phyloP scores from a whole-genome alignment of 768 basidiomycete species.

The Mrakia frigida region DNA sequence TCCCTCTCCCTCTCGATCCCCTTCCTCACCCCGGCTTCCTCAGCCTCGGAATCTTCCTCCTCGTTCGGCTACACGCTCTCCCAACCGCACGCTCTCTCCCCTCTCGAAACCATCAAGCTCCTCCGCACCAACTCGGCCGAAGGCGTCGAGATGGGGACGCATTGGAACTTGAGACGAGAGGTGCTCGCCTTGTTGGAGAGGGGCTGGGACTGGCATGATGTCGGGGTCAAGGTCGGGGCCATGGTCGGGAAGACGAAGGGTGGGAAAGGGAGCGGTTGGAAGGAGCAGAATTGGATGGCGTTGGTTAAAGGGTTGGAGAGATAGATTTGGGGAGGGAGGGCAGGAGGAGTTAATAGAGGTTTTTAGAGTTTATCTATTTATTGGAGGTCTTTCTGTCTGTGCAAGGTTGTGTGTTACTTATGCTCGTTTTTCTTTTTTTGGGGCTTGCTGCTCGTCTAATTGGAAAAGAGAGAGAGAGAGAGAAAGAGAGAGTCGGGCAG shows the following conservation, averaged over 20 bases:
- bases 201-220: not conserved
- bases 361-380: no score
- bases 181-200: not conserved
- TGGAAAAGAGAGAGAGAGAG: no score
- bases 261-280: not conserved
- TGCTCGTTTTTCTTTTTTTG: no score
- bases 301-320: not conserved
- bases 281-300: not conserved
- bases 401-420: no score
- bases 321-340: not conserved
- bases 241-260: no score
- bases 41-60: not conserved
- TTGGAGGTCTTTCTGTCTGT: no score
- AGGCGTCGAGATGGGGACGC: conserved; percentile 9
- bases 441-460: no score
- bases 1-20: conserved; percentile 7
- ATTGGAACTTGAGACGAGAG: not conserved
- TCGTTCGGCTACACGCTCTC: not conserved
- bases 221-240: not conserved
- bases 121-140: not conserved
- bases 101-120: not conserved
- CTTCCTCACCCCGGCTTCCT: not conserved
- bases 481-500: no score
- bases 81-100: not conserved
- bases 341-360: no score